A percentile compares a stretch with the other conserved stretches of the same genome.
Conservation (phyloP, 164 flowering plant genomes). For the Chimonanthus praecox region DNA sequence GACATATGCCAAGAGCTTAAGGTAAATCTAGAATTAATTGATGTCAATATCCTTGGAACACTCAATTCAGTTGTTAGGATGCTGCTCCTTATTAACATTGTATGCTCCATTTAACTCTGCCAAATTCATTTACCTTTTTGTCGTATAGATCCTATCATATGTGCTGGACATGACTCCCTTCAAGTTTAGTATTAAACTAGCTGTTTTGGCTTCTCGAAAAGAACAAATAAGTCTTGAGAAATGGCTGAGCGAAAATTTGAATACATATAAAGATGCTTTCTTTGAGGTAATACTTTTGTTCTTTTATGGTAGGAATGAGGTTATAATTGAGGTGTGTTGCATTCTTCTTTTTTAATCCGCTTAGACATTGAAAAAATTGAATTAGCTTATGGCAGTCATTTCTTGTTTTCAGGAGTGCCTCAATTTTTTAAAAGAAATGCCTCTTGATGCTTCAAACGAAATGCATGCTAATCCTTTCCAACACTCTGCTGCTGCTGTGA, state of each 20-base stretch:
- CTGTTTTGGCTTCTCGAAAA: slow-evolving; percentile 63
- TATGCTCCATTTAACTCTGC: neutral
- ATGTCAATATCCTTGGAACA: neutral
- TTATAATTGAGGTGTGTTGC: neutral
- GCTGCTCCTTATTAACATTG: neutral
- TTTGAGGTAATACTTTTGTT: slow-evolving; percentile 49
- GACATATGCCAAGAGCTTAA: slow-evolving; percentile 70
- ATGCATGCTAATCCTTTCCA: slow-evolving; percentile 44
- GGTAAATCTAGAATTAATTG: slow-evolving; percentile 34
- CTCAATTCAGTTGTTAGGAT: neutral
- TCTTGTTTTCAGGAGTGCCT: slow-evolving; percentile 67
- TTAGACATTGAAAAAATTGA: neutral
- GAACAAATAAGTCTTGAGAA: slow-evolving; percentile 67
- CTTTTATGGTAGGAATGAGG: neutral
- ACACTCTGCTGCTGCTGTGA: slow-evolving; percentile 41
- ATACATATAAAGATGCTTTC: slow-evolving; percentile 48
- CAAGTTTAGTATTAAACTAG: slow-evolving; percentile 54
- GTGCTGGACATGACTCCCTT: slow-evolving; percentile 70
- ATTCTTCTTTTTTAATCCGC: neutral
- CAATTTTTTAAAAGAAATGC: slow-evolving; percentile 62
- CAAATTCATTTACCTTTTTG: neutral
- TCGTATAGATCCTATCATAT: slow-evolving; percentile 49
- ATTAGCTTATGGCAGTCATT: slow-evolving; percentile 2
- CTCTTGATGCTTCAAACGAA: slow-evolving; percentile 37
- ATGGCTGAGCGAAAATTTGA: slow-evolving; percentile 61